phyloP scores from a whole-genome alignment of 73 alveolate species.

The Tetrahymena elliotti region DNA sequence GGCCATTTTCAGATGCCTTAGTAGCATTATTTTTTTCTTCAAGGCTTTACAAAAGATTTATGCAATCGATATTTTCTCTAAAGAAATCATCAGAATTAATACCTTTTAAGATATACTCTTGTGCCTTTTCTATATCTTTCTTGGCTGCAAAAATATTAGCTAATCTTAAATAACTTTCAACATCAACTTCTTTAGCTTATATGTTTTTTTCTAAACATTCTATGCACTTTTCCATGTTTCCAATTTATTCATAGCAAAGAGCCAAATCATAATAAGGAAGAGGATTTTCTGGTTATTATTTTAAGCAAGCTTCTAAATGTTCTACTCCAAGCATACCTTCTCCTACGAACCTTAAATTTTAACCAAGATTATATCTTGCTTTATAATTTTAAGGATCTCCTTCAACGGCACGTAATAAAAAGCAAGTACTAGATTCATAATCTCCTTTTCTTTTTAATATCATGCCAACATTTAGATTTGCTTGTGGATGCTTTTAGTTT shows the following conservation, averaged over 20 bases:
- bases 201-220: neutral
- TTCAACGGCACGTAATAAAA: neutral
- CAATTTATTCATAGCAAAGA: neutral
- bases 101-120: neutral
- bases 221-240: neutral
- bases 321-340: neutral
- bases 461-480: neutral
- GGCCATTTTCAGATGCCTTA: neutral
- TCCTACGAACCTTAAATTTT: neutral
- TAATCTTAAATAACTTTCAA: neutral
- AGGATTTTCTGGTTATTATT: neutral
- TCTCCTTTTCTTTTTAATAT: neutral
- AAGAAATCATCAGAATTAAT: neutral
- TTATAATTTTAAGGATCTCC: neutral
- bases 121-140: neutral
- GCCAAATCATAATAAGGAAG: neutral
- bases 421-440: neutral
- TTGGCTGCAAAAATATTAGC: neutral
- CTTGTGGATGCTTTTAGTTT: neutral
- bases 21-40: neutral
- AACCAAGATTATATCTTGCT: neutral
- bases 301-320: neutral
- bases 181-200: neutral
- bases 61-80: neutral
- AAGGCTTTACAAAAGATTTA: neutral